Evolutionary conservation across 441 rosid genomes (phyloP), one percentile per base, ranked within the genome.

Genomic region (Bocquillonia castaneifolia): DNA sequence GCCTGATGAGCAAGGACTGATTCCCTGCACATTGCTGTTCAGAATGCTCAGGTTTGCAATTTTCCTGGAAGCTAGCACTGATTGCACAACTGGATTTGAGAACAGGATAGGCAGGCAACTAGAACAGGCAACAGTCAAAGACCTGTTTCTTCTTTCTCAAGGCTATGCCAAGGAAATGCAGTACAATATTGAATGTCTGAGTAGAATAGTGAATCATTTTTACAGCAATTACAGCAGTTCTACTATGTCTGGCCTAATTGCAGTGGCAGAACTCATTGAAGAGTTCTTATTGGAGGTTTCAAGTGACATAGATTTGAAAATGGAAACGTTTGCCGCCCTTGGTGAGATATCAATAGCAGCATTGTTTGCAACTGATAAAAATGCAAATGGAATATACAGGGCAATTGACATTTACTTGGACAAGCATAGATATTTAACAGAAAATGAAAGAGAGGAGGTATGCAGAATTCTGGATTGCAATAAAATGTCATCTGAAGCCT

Each of bases 391-490:
- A 75, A 76, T 88, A 52, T 93, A 90, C 83, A 77, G 78, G 44
- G 98, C 93, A 0, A 72, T 93, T 3, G 83, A 89, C 67, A 76
- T 83, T 39, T 93, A 80, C 84, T 71, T 93, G 70, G 91, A 85
- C 69, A 86, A 72, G 79, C 92, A 83, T 70, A 69, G 70, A 59
- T 45, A 70, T 71, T 69, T 91, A 68, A 85, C 86, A 36, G 93
- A 84, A 44, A 47, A 66, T 0, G 93, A 93, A 78, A 91, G 77
- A 70, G 86, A 85, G 66, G 86, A 87, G 73, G 83, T 75, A 23
- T 93, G 97, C 54, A 72, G 68, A 68, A 79, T 88, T 44, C 67
- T 93, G 79, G 87, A 90, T 55, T 85, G 80, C 75, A 73, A 72
- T 15, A 88, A 89, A 69, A 72, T 89, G 82, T 87, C 97, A 0